Conservation (phyloP, 352 stramenopile species). For the Phytophthora multivora region DNA sequence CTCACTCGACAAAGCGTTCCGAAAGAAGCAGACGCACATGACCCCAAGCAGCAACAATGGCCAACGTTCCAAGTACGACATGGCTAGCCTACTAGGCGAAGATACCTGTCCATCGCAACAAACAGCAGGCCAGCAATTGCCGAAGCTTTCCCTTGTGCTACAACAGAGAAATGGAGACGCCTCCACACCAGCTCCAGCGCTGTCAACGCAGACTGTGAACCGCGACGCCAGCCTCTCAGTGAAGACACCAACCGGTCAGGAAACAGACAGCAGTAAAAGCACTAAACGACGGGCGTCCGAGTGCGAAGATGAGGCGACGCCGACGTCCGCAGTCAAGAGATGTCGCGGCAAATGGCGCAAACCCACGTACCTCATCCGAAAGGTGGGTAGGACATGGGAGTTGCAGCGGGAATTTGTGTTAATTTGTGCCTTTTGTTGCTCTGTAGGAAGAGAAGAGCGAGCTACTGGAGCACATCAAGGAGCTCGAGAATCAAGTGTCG, state of each 20-base stretch:
- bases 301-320: constrained; percentile 11
- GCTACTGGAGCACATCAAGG: constrained; percentile 38
- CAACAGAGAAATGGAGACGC: constrained; percentile 1
- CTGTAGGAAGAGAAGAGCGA: constrained; percentile 44
- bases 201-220: neutral
- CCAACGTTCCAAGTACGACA: constrained; percentile 24
- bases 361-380: constrained; percentile 44
- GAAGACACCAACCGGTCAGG: neutral
- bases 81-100: constrained; percentile 17
- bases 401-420: neutral
- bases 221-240: neutral
- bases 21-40: neutral
- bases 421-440: neutral
- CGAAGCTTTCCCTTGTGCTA: constrained; percentile 17
- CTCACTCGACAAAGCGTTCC: constrained; percentile 17
- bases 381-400: constrained; percentile 22
- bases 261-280: neutral
- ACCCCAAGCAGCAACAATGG: neutral
- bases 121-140: constrained; percentile 10
- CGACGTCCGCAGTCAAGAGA: constrained; percentile 8
- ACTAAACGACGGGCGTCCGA: constrained; percentile 25
- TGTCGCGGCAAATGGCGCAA: constrained; percentile 39
- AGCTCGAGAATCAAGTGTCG: constrained; percentile 37
- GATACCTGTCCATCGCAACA: neutral
- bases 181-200: neutral